Base-by-base conservation (phyloP, 2,329 filamentous ascomycete genomes). In the Escovopsis sp. region DNA sequence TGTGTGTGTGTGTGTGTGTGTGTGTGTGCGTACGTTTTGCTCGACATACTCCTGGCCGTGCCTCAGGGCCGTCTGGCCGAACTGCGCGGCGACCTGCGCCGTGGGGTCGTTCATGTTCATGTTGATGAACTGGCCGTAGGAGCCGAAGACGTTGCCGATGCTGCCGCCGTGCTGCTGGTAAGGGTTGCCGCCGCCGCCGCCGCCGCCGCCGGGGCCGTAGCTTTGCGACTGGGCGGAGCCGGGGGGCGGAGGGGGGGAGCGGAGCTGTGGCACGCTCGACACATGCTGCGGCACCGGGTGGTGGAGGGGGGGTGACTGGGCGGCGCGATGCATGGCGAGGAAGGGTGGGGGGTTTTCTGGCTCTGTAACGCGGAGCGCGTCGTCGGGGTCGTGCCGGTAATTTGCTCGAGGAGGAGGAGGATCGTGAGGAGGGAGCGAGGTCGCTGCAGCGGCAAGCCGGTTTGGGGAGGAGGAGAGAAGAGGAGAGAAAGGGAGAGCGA, bases 211-310 rank as follows among this genome's bases (percentile, higher is more conserved):
- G 15, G 15, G 15, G 15, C 15, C 15, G 38, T 66, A 80, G 51
- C 73, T 70, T 48, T 78, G 75, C 33, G 77, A 73, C 56, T 84
- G 81, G 44, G 80, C 78, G 50, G 78, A 80, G 45, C 73, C 73
- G 33, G 78, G 75, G 41, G 85, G 88, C 47, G 86, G 84, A 45
- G 85, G 89, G 47, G 91, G 91, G 45, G 91, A 96, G 63, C 93
- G 81, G 61, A 98, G 79, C 67, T 96, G 91, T 37, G 91, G 91
- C 40, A 98, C 91, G 45, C 88, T 94, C 58, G 91, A 96, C 56
- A 96, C 89, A 72, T 98, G 91, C 65, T 98, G 91, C 48, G 91
- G 91, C 45, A 96, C 87, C 45, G 91, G 91, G 61, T 96, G 91
- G 65, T 96, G 91, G 54, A 96, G 79, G 51, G 89, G 88, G 59